Conservation (phyloP, 179 eudicot genomes). For the Amaranthus tricolor region DNA sequence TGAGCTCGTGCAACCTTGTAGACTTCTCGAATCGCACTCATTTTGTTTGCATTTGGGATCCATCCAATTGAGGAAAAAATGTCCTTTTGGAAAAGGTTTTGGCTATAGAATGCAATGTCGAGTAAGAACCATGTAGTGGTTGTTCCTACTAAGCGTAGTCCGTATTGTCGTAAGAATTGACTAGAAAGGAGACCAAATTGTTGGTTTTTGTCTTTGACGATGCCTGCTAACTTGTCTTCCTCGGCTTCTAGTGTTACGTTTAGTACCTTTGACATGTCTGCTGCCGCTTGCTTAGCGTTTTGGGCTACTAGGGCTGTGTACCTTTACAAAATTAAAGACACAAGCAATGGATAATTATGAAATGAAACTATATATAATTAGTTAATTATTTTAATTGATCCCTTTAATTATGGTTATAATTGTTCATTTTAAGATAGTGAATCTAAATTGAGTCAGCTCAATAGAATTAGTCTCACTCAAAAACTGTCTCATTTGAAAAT, state of each 20-base stretch:
- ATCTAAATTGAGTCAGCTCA: no score
- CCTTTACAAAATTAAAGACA: no score
- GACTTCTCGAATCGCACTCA: slow-evolving; percentile 13
- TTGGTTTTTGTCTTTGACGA: neutral
- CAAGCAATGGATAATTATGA: no score
- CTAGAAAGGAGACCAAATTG: slow-evolving; percentile 2
- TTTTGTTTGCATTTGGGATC: slow-evolving; percentile 1
- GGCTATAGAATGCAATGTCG: slow-evolving; percentile 17
- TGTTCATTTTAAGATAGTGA: no score
- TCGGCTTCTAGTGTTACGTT: neutral
- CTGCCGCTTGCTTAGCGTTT: slow-evolving; percentile 17
- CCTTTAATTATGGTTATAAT: no score
- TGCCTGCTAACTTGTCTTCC: neutral
- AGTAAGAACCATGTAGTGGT: slow-evolving; percentile 20
- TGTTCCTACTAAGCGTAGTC: slow-evolving; percentile 10
- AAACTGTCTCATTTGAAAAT: no score
- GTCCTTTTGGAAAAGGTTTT: slow-evolving; percentile 23
- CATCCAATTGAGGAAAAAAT: slow-evolving; percentile 11
- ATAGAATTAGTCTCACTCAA: no score
- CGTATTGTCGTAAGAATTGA: slow-evolving; percentile 7
- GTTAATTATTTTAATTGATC: no score
- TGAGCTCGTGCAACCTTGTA: slow-evolving; percentile 19
- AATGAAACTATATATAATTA: no score
- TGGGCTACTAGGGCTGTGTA: slow-evolving; percentile 19
- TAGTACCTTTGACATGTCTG: slow-evolving; percentile 16